phyloP scores from a whole-genome alignment of 2,329 filamentous ascomycete genomes.

The Elsinoe necatrix region DNA sequence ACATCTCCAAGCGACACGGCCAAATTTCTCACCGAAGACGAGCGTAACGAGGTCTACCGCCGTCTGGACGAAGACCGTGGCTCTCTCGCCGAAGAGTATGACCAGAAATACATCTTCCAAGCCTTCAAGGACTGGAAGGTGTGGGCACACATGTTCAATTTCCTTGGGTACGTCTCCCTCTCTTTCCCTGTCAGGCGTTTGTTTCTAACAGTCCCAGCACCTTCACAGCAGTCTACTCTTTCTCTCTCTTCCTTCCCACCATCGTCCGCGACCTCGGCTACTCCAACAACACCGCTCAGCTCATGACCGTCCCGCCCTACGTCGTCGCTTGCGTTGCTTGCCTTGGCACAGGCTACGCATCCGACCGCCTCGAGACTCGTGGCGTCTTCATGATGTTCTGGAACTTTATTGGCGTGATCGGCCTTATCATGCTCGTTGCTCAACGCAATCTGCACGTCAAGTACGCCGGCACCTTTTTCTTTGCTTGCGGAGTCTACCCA shows the following conservation, averaged over 20 bases:
- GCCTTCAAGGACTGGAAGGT: conserved; percentile 37
- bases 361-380: conserved; percentile 26
- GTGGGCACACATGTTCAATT: conserved; percentile 36
- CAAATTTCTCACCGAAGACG: conserved; percentile 46
- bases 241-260: conserved; percentile 25
- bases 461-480: conserved; percentile 36
- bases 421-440: conserved; percentile 34
- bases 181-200: background rate
- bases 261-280: conserved; percentile 61
- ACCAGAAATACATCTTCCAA: conserved; percentile 32
- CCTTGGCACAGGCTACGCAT: conserved; percentile 24
- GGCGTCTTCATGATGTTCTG: conserved; percentile 20
- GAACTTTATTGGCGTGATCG: conserved; percentile 21
- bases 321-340: conserved; percentile 28
- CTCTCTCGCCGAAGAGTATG: conserved; percentile 31
- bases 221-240: conserved; percentile 24
- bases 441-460: conserved; percentile 27
- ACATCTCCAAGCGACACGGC: conserved; percentile 34
- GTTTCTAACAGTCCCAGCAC: conserved; percentile 4
- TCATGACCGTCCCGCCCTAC: conserved; percentile 34
- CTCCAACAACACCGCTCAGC: conserved; percentile 42
- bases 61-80: conserved; percentile 25
- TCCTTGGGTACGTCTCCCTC: conserved; percentile 33
- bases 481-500: conserved; percentile 28
- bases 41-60: conserved; percentile 37